Percentiles rank a stretch among this genome's conserved stretches.
Evolutionary conservation across 768 basidiomycete genomes (phyloP).

Genomic region (Trametes meyenii): DNA sequence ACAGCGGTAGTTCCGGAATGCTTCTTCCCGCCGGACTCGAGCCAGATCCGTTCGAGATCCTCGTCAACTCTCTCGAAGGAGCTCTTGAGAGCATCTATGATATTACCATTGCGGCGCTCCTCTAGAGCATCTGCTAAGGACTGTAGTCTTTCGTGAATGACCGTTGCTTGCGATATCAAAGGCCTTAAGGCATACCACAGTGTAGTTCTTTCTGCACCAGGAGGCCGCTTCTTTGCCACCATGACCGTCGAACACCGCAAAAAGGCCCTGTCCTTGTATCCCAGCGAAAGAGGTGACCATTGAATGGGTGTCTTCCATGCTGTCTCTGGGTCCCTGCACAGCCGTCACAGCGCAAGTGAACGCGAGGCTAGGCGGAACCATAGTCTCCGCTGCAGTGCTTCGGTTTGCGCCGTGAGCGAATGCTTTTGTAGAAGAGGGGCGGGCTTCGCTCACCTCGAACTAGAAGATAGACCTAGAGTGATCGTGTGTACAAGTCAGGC

Average conservation of each 20-base stretch:
- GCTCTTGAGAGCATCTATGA: constrained; percentile 88
- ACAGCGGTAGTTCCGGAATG: constrained; percentile 98
- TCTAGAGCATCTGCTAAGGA: constrained; percentile 72
- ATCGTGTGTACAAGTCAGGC: too few species aligned
- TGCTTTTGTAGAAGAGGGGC: neutral
- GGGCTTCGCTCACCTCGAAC: neutral
- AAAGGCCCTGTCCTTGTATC: constrained; percentile 94
- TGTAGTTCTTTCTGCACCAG: constrained; percentile 97
- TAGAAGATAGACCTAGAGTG: neutral
- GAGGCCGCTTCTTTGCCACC: constrained; percentile 98
- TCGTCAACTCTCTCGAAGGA: constrained; percentile 93
- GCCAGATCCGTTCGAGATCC: constrained; percentile 80
- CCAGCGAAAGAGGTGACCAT: constrained; percentile 94
- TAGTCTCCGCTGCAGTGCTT: constrained; percentile 9
- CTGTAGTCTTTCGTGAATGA: constrained; percentile 34
- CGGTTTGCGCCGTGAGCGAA: neutral
- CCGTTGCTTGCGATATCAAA: neutral
- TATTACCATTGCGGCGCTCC: constrained; percentile 51
- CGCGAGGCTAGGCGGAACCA: constrained; percentile 22
- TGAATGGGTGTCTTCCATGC: constrained; percentile 97
- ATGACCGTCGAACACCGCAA: constrained; percentile 97
- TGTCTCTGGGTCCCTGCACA: constrained; percentile 85
- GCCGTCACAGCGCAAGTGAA: constrained; percentile 65
- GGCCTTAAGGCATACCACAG: constrained; percentile 58
- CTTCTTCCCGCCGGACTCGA: constrained; percentile 86